A percentile compares a stretch with the other conserved stretches of the same genome.
Conservation (phyloP, 805 yeast genomes). For the Candida pini region DNA sequence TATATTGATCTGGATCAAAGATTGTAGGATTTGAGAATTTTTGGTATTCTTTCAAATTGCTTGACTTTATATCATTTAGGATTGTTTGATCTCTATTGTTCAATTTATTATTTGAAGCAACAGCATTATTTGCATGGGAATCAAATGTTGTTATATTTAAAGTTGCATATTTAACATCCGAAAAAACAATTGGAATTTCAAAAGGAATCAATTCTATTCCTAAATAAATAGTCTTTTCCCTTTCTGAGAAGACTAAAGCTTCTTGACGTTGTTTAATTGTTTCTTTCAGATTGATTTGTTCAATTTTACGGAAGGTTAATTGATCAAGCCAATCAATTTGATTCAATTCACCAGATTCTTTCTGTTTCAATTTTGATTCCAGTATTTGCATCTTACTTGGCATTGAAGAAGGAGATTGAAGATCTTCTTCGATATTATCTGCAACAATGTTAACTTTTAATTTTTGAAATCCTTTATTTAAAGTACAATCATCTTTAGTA, state of each 20-base stretch:
- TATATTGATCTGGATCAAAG: conserved; percentile 62
- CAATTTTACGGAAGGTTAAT: conserved; percentile 51
- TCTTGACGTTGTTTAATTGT: conserved; percentile 6
- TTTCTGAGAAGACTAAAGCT: conserved; percentile 6
- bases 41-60: conserved; percentile 13
- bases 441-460: conserved; percentile 29
- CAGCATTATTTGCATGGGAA: conserved; percentile 16
- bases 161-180: conserved; percentile 45
- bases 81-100: conserved; percentile 13
- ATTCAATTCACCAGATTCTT: conserved; percentile 62
- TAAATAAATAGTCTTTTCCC: conserved; percentile 12
- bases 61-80: conserved; percentile 20
- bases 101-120: conserved; percentile 11
- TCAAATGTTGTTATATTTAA: conserved; percentile 23
- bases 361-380: conserved; percentile 51
- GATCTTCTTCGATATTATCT: conserved; percentile 4
- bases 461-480: conserved; percentile 69
- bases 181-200: conserved; percentile 66
- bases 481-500: conserved; percentile 38
- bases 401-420: conserved; percentile 19
- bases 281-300: conserved; percentile 27
- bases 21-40: conserved; percentile 26
- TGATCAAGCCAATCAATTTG: conserved; percentile 71
- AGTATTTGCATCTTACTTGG: conserved; percentile 36
- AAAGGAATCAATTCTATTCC: conserved; percentile 55